These are phyloP conservation scores for Xerocomellus chrysenteron DNA, from an alignment of 768 basidiomycete genomes.

Conservation along the genomic window DNA sequence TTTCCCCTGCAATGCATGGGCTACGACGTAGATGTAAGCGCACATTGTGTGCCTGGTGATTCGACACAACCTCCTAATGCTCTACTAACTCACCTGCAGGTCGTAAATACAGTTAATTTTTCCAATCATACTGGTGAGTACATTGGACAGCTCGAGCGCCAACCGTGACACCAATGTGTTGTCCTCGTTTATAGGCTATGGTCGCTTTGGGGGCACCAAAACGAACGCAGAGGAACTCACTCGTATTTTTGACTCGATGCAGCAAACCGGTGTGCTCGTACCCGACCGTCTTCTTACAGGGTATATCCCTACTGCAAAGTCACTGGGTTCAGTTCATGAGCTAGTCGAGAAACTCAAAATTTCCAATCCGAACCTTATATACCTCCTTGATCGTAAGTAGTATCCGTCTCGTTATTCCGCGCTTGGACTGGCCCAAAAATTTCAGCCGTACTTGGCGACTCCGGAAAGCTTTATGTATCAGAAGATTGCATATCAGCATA, in stretches of 20 bases:
- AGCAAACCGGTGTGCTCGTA: slow-evolving; percentile 69
- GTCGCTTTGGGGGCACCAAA: slow-evolving; percentile 74
- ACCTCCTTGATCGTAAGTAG: slow-evolving; percentile 86
- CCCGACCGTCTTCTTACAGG: slow-evolving; percentile 83
- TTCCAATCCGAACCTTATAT: slow-evolving; percentile 62
- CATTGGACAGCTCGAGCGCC: neutral
- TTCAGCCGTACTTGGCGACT: slow-evolving; percentile 91
- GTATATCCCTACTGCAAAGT: slow-evolving; percentile 85
- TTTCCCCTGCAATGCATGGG: slow-evolving; percentile 84
- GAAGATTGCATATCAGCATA: slow-evolving; percentile 87
- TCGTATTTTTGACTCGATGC: slow-evolving; percentile 70
- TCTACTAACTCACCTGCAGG: slow-evolving; percentile 39
- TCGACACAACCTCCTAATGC: neutral
- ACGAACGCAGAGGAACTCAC: slow-evolving; percentile 76
- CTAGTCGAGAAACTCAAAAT: slow-evolving; percentile 61
- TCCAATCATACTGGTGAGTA: slow-evolving; percentile 86
- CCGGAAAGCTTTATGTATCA: slow-evolving; percentile 86
- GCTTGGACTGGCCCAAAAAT: neutral
- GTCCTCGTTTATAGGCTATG: slow-evolving; percentile 61
- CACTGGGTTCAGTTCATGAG: slow-evolving; percentile 63
- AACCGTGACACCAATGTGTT: neutral
- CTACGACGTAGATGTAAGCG: slow-evolving; percentile 89
- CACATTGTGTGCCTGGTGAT: neutral
- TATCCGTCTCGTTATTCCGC: neutral
- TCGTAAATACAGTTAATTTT: slow-evolving; percentile 91